Percentiles rank a stretch among this genome's conserved stretches.
Conservation (phyloP, 2,329 filamentous ascomycete species). For the Sporothrix phasma region DNA sequence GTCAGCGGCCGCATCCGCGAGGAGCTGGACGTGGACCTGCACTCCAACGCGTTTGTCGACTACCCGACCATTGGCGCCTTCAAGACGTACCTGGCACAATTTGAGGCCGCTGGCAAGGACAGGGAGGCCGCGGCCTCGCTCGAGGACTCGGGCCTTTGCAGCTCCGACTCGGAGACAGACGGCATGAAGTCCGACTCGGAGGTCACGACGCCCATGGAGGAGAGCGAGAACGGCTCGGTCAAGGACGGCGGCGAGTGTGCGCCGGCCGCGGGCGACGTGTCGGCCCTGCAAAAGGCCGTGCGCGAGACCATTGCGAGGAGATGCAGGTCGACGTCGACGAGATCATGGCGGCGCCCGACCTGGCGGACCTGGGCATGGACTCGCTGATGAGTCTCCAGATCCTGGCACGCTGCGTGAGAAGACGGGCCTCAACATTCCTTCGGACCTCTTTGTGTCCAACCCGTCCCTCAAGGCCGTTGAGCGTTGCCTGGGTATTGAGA, state of each 20-base stretch:
- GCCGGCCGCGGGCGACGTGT: conserved; percentile 31
- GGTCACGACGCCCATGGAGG: conserved; percentile 44
- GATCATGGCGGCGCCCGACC: conserved; percentile 42
- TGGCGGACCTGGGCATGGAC: conserved; percentile 49
- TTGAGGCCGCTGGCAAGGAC: conserved; percentile 26
- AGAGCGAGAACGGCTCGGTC: conserved; percentile 39
- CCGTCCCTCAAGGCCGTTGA: conserved; percentile 56
- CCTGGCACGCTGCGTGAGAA: conserved; percentile 44
- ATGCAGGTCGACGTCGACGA: conserved; percentile 63
- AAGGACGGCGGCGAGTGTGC: conserved; percentile 31
- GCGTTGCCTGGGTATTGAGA: conserved; percentile 47
- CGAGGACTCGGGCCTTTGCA: conserved; percentile 29
- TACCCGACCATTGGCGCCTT: conserved; percentile 44
- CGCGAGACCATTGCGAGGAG: conserved; percentile 59
- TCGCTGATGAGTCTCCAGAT: conserved; percentile 49
- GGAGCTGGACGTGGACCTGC: conserved; percentile 45
- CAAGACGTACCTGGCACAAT: conserved; percentile 35
- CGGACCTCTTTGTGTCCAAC: conserved; percentile 52
- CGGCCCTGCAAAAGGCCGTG: conserved; percentile 38
- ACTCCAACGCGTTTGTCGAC: conserved; percentile 44
- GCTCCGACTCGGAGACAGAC: conserved; percentile 36
- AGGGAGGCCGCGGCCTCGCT: conserved; percentile 15
- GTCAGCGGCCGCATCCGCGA: conserved; percentile 48
- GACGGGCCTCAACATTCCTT: conserved; percentile 43
- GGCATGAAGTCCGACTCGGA: conserved; percentile 39